Evolutionary conservation across 495 filamentous ascomycete species (phyloP), one percentile per base, ranked within the genome.

Genomic region (Xylaria venustula): DNA sequence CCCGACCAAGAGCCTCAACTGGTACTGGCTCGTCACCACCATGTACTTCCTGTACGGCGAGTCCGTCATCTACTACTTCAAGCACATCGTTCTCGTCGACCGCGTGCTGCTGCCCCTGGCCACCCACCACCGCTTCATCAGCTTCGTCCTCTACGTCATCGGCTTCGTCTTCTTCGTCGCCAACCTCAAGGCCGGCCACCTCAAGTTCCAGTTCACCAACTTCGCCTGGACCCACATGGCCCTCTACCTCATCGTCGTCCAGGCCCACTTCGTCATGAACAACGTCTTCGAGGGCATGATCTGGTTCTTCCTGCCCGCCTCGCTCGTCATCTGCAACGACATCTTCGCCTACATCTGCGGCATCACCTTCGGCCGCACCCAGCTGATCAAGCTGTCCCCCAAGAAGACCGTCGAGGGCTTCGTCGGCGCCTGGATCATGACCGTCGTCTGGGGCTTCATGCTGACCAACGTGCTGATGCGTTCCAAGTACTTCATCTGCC

Each of bases 391-490:
- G 78, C 81, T 99, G 22, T 97, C 93, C 1, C 95, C 95, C 2
- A 99, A 99, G 82, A 99, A 99, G 87, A 99, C 95, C 1, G 94
- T 98, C 42, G 95, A 99, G 75, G 95, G 95, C 23, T 99, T 99
- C 72, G 79, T 98, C 40, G 95, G 95, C 58, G 95, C 95, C 20
- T 99, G 95, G 95, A 79, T 95, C 67, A 93, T 92, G 81, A 98
- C 94, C 42, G 84, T 97, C 62, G 77, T 91, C 59, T 92, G 93
- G 70, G 95, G 91, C 55, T 79, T 89, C 64, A 77, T 85, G 64
- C 85, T 98, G 76, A 94, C 92, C 52, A 92, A 95, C 71, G 67
- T 94, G 42, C 81, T 99, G 61, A 92, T 93, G 83, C 86, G 87
- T 28, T 96, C 90, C 79, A 91, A 93, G 69, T 99, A 98, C 80